Evolutionary conservation across 106 monocot species (phyloP).

Genomic region (Agapanthus africanus): DNA sequence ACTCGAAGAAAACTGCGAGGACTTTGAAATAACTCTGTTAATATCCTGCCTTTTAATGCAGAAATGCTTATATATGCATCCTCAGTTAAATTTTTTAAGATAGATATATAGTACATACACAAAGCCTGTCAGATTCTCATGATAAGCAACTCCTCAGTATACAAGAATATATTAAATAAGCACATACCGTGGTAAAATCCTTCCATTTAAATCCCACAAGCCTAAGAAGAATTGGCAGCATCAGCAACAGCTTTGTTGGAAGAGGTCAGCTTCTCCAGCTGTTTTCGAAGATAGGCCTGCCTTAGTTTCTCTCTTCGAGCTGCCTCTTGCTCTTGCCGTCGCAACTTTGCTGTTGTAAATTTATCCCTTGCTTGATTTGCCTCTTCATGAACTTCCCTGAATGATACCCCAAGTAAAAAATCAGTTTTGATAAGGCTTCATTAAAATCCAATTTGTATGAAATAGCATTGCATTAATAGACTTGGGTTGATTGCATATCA

Average conservation of each 20-base stretch:
- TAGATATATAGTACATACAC: too few species aligned
- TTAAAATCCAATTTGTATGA: too few species aligned
- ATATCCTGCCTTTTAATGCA: too few species aligned
- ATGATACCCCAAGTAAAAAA: too few species aligned
- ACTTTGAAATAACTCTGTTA: too few species aligned
- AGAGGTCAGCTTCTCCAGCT: conserved; percentile 62
- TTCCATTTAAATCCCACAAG: conserved; percentile 2
- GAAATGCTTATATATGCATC: too few species aligned
- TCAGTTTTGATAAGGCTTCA: too few species aligned
- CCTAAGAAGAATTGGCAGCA: not conserved
- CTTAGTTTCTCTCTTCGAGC: conserved; percentile 72
- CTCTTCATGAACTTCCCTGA: conserved; percentile 98
- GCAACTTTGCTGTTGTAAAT: conserved; percentile 46
- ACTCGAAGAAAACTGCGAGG: too few species aligned
- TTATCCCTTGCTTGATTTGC: conserved; percentile 71
- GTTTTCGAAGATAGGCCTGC: conserved; percentile 85
- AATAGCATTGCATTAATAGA: not conserved
- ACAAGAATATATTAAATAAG: too few species aligned
- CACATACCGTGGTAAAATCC: not conserved
- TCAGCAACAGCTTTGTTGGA: conserved; percentile 25
- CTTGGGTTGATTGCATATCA: not conserved
- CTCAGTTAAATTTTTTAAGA: too few species aligned
- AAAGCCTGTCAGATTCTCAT: too few species aligned
- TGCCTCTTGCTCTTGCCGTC: conserved; percentile 70
- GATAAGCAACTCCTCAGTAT: too few species aligned